These are phyloP conservation scores for Myrica gale DNA, from an alignment of 306 rosid species.

Conservation along the genomic window DNA sequence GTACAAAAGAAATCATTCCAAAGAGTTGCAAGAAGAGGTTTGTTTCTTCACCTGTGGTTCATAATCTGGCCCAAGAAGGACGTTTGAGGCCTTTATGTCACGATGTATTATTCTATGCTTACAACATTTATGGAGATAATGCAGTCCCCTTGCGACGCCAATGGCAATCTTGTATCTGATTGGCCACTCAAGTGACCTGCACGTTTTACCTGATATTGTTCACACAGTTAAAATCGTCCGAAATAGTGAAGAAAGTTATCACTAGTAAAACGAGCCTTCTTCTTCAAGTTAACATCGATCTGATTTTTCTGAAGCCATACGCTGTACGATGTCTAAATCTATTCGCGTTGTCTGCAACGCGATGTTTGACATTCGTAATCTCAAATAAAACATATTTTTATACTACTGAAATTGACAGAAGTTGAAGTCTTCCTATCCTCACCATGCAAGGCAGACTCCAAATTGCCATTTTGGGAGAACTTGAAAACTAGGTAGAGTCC, in stretches of 20 bases:
- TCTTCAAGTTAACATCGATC: too few relatives aligned
- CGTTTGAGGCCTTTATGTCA: conserved; percentile 92
- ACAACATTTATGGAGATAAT: conserved; percentile 87
- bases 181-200: conserved; percentile 64
- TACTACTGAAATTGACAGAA: neutral
- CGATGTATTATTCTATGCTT: conserved; percentile 88
- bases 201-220: conserved; percentile 51
- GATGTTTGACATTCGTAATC: neutral
- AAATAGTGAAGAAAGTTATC: neutral
- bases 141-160: conserved; percentile 90
- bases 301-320: too few relatives aligned
- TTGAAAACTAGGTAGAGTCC: conserved; percentile 75
- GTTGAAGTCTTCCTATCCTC: neutral
- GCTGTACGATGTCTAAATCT: too few relatives aligned
- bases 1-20: neutral
- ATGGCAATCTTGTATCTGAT: conserved; percentile 71
- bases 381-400: neutral
- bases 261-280: too few relatives aligned
- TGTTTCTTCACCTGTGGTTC: conserved; percentile 72
- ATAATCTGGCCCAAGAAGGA: conserved; percentile 87
- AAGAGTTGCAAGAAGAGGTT: neutral
- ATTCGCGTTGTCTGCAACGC: too few relatives aligned
- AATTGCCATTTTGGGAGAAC: conserved; percentile 83
- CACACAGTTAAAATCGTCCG: conserved; percentile 7
- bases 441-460: conserved; percentile 93